Evolutionary conservation across 2,329 filamentous ascomycete genomes (phyloP), one percentile per base, ranked within the genome.

Genomic region (Epichloe sylvatica): DNA sequence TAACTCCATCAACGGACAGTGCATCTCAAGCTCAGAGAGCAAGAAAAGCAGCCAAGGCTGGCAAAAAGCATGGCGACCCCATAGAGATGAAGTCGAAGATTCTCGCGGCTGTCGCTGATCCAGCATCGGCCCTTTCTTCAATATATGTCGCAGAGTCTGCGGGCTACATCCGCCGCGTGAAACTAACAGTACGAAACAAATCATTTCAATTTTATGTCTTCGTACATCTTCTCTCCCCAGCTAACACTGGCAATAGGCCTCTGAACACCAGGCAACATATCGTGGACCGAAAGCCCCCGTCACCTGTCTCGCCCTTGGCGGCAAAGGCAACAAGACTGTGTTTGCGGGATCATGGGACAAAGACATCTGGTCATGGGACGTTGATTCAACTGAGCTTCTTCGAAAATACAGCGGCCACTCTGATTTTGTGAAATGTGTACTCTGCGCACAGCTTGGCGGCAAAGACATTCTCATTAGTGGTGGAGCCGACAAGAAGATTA

Each of bases 331-430:
- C 52, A 67, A 64, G 46, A 84, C 75, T 1, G 62, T 96, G 11
- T 96, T 88, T 64, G 88, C 88, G 23, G 91, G 90, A 35, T 92
- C 83, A 52, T 98, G 92, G 92, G 91, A 98, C 68, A 95, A 94
- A 69, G 76, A 80, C 19, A 77, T 97, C 51, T 95, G 89, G 82
- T 85, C 84, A 34, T 96, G 88, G 85, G 75, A 86, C 58, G 69
- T 83, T 34, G 69, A 74, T 17, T 78, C 78, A 3, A 72, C 71
- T 41, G 64, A 71, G 33, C 67, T 70, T 1, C 71, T 70, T n/a
- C 74, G 70, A 53, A 81, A 74, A 54, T 89, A 82, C 57, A 75
- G 76, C 51, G 89, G 88, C 4, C 91, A 97, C 65, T 73, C 77
- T 2, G 92, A 98, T 67, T 98, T 98, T 62, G 85, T 98, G 59